Percentiles rank a stretch among this genome's conserved stretches.
Conservation (phyloP, 208 protist genomes). For the Crithidia bombi region DNA sequence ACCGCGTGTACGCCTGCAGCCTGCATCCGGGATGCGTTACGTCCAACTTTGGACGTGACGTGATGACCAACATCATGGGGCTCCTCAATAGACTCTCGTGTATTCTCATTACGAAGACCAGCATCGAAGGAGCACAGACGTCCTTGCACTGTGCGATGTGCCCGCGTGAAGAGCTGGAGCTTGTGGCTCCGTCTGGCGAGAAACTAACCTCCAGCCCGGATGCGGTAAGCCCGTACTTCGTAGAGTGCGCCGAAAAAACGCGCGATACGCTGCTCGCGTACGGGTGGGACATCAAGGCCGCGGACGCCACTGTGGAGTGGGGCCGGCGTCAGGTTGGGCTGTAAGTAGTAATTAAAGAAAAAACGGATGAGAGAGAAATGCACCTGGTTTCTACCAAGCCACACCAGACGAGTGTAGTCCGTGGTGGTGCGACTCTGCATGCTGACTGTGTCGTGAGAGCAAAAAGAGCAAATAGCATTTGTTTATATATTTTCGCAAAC, state of each 20-base stretch:
- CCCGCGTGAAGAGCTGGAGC: constrained; percentile 69
- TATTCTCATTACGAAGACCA: constrained; percentile 68
- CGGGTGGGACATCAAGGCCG: constrained; percentile 83
- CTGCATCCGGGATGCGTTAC: constrained; percentile 84
- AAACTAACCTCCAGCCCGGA: constrained; percentile 16
- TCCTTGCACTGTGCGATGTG: constrained; percentile 89
- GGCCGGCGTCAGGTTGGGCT: constrained; percentile 64
- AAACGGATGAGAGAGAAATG: too few relatives aligned
- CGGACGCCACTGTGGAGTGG: constrained; percentile 69
- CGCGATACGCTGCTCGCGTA: constrained; percentile 60
- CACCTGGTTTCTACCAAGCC: too few relatives aligned
- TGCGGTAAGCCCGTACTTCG: constrained; percentile 83
- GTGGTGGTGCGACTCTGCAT: too few relatives aligned
- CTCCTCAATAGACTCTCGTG: constrained; percentile 18
- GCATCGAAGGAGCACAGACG: constrained; percentile 84
- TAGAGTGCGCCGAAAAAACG: constrained; percentile 82
- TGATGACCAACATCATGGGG: constrained; percentile 38
- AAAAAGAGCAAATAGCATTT: too few relatives aligned
- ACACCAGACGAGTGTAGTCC: too few relatives aligned
- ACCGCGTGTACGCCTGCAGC: constrained; percentile 69
- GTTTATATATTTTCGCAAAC: neutral
- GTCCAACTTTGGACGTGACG: constrained; percentile 70
- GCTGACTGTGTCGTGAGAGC: too few relatives aligned
- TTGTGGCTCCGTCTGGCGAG: constrained; percentile 40
- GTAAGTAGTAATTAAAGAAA: neutral